These are phyloP conservation scores for Hyaloperonospora brassicae DNA, from an alignment of 352 stramenopile genomes.

Conservation along the genomic window DNA sequence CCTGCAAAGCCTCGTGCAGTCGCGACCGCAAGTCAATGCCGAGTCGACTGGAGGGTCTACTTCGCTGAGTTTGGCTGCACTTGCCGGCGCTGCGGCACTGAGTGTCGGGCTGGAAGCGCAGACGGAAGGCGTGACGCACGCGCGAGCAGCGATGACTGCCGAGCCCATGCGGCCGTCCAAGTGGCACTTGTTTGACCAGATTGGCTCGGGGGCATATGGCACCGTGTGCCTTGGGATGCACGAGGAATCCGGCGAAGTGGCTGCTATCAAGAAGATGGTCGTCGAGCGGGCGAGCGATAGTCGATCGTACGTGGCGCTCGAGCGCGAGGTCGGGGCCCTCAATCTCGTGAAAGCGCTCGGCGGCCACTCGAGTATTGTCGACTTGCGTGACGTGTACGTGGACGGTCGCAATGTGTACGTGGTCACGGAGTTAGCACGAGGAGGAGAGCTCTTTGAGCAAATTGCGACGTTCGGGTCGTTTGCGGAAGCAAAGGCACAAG, in stretches of 20 bases:
- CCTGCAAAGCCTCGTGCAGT: conserved; percentile 30
- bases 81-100: conserved; percentile 43
- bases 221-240: conserved; percentile 63
- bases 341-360: conserved; percentile 66
- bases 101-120: conserved; percentile 33
- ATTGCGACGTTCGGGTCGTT: conserved; percentile 71
- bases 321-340: conserved; percentile 64
- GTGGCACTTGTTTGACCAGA: conserved; percentile 66
- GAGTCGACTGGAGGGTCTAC: conserved; percentile 12
- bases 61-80: conserved; percentile 32
- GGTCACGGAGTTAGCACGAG: conserved; percentile 80
- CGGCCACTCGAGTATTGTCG: conserved; percentile 82
- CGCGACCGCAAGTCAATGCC: conserved; percentile 18
- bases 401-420: conserved; percentile 72
- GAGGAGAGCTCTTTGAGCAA: conserved; percentile 87
- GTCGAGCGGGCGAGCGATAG: conserved; percentile 22
- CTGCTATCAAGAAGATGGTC: conserved; percentile 65
- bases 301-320: conserved; percentile 42
- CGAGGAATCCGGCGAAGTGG: conserved; percentile 57
- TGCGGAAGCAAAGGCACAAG: conserved; percentile 36
- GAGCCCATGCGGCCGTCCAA: conserved; percentile 9
- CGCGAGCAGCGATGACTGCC: conserved; percentile 21
- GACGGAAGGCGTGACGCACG: conserved; percentile 29
- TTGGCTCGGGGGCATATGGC: conserved; percentile 63
- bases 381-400: conserved; percentile 76